These are phyloP conservation scores for Lasiodiplodia gonubiensis DNA, from an alignment of 2,329 filamentous ascomycete genomes.

Conservation along the genomic window DNA sequence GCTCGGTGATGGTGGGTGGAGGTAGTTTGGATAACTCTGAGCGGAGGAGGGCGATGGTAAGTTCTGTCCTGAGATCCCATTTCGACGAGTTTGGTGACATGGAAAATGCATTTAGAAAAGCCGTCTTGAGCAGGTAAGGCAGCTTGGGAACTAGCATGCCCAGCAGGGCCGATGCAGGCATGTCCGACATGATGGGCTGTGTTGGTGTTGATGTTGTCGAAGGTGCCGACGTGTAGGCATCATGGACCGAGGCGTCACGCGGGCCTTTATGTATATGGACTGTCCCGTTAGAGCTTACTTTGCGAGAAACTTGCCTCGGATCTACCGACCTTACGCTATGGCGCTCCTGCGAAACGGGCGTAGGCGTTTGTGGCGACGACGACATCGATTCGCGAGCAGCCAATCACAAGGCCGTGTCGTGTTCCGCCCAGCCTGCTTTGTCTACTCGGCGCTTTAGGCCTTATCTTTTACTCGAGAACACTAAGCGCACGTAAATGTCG, in stretches of 20 bases:
- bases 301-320: not conserved
- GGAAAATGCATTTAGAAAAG: conserved; percentile 68
- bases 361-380: conserved; percentile 5
- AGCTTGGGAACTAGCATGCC: conserved; percentile 49
- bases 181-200: conserved; percentile 28
- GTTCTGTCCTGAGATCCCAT: conserved; percentile 76
- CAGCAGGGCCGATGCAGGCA: conserved; percentile 44
- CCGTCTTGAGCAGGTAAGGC: conserved; percentile 67
- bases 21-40: conserved; percentile 40
- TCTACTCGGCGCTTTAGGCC: not conserved
- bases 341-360: conserved; percentile 14
- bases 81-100: conserved; percentile 74
- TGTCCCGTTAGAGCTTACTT: not conserved
- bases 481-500: not conserved
- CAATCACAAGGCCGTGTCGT: not conserved
- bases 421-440: not conserved
- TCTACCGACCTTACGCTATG: conserved; percentile 1
- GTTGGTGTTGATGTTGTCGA: not conserved
- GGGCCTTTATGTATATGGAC: not conserved
- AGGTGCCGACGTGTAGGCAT: not conserved
- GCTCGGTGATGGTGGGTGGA: conserved; percentile 39
- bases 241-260: not conserved
- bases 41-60: conserved; percentile 75
- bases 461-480: not conserved
- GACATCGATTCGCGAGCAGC: not conserved